Percentiles rank a stretch among this genome's conserved stretches.
Evolutionary conservation across 2,329 filamentous ascomycete species (phyloP).

Genomic region (Colletotrichum paranaense): DNA sequence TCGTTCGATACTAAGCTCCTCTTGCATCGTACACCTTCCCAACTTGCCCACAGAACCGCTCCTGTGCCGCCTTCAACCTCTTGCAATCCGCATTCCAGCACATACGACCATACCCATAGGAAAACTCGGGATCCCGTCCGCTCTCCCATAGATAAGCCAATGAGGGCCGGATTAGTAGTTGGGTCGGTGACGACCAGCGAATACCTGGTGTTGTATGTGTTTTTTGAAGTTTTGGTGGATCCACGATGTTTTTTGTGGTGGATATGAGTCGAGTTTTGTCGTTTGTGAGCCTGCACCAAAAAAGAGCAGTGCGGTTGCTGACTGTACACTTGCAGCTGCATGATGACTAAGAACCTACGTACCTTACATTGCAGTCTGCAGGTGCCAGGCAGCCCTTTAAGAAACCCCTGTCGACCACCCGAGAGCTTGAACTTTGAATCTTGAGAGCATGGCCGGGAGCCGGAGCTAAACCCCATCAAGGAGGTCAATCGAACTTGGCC

Average conservation of each 20-base stretch:
- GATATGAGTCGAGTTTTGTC: background rate
- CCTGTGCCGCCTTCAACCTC: background rate
- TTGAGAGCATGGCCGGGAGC: background rate
- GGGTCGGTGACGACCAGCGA: background rate
- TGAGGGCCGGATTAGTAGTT: background rate
- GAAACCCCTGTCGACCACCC: background rate
- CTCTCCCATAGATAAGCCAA: background rate
- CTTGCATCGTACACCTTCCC: background rate
- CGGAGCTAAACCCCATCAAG: background rate
- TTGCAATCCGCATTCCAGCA: accelerated
- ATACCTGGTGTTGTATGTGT: background rate
- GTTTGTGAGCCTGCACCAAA: background rate
- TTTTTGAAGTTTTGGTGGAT: background rate
- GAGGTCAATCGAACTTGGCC: background rate
- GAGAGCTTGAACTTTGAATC: background rate
- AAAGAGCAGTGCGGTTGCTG: background rate
- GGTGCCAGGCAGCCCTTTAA: background rate
- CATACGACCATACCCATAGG: background rate
- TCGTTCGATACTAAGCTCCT: accelerated
- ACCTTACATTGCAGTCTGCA: background rate
- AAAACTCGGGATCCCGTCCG: background rate
- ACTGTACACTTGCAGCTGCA: background rate
- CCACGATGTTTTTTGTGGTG: background rate
- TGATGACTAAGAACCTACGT: background rate
- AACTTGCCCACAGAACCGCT: no score